These are phyloP conservation scores for Paramecium biaurelia DNA, from an alignment of 73 alveolate species.

Conservation along the genomic window DNA sequence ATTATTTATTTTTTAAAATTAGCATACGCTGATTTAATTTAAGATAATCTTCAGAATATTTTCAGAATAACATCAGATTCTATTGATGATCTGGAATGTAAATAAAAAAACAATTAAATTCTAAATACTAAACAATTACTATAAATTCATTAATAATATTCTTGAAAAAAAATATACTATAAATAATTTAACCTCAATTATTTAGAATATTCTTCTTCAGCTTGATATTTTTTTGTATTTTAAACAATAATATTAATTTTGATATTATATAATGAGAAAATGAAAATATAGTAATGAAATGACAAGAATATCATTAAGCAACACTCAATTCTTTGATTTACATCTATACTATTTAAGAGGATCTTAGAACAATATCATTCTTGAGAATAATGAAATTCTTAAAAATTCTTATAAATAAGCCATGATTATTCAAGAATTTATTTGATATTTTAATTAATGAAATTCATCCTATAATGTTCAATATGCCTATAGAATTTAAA, in stretches of 20 bases:
- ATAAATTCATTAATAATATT: not conserved
- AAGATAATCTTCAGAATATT: no score
- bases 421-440: not conserved
- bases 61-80: no score
- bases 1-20: no score
- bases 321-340: not conserved
- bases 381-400: not conserved
- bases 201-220: not conserved
- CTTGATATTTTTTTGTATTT: not conserved
- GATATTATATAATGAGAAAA: not conserved
- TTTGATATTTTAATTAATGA: conserved; percentile 18
- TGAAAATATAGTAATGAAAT: not conserved
- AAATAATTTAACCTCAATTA: not conserved
- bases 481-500: not conserved
- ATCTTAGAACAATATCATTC: not conserved
- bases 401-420: not conserved
- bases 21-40: not conserved
- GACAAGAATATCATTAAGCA: not conserved
- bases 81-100: not conserved
- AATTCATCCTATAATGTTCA: conserved; percentile 6
- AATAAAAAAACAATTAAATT: no score
- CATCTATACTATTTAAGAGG: not conserved
- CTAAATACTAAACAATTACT: not conserved
- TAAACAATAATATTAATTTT: not conserved
- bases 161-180: not conserved